Base-by-base conservation (phyloP, 768 basidiomycete species). In the Tylopilus cervinicoccineus region DNA sequence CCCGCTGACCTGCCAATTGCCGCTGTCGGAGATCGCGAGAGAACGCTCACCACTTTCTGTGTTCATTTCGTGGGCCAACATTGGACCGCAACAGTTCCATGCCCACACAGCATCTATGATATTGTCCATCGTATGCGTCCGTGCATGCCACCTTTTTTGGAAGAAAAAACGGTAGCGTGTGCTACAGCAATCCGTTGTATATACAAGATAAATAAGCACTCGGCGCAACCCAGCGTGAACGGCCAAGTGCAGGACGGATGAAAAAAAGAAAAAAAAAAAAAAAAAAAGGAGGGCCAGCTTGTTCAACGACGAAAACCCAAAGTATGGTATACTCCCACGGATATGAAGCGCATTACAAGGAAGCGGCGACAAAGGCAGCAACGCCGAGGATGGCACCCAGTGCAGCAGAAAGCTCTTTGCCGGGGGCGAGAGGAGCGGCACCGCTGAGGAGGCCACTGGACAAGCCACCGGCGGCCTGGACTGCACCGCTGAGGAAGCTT, bases 381-480 rank as follows among this genome's bases (percentile, higher is more conserved):
- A 67, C 62, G 27, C 65, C 70, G 6, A 72, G 43, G 28, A 71
- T 42, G 17, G 67, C 62, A 36, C 70, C 49, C 20, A 71, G 45
- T 26, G 61, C 53, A 12, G 63, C 57, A 22, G 65, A 57, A 43
- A 63, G 39, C 14, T 67, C 61, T 24, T 64, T 54, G n/a, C 41
- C 53, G 14, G 52, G 53, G 3, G 58, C 37, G 13, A 56, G 62
- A 27, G 64, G 50, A 29, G 68, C 68, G 11, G 57, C 66, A 33
- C 55, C 49, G 24, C 65, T 67, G 33, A 72, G 20, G 31, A 73
- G 33, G 19, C 76, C 67, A 6, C 56, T 51, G 6, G 75, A 71
- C 43, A 83, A 61, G 20, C 75, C 75, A 55, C 86, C 87, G 31
- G 86, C 88, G 38, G 85, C 86, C 62, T 81, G 73, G 27, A 85